Evolutionary conservation across 2,329 filamentous ascomycete genomes (phyloP).

Genomic region (Scytalidium lignicola): DNA sequence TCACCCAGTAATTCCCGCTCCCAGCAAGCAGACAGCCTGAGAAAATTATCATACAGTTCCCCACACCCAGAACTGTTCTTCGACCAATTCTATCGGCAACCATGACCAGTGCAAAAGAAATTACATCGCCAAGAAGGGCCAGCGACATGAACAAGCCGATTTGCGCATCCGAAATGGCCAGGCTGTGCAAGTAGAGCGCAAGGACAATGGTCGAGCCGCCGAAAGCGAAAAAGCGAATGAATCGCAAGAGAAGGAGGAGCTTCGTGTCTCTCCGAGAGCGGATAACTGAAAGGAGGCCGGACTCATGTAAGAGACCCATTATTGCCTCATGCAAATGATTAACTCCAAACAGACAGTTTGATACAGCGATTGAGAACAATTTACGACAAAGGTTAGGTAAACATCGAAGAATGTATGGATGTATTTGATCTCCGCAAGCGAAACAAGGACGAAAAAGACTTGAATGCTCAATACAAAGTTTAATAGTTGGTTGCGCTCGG

Average conservation of each 20-base stretch:
- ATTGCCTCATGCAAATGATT: no score
- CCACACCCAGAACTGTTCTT: conserved; percentile 41
- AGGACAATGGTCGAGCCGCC: conserved; percentile 50
- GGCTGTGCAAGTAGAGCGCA: conserved; percentile 45
- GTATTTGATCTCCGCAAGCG: no score
- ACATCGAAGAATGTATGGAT: no score
- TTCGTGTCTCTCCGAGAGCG: conserved; percentile 38
- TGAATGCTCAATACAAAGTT: no score
- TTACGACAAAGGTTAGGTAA: no score
- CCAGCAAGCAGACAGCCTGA: conserved; percentile 49
- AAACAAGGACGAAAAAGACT: no score
- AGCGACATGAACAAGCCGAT: conserved; percentile 60
- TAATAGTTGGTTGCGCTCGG: no score
- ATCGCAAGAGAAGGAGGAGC: conserved; percentile 49
- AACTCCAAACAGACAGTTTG: no score
- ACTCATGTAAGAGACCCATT: conserved; percentile 24
- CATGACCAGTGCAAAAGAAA: conserved; percentile 51
- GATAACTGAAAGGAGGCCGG: conserved; percentile 32
- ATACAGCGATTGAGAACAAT: no score
- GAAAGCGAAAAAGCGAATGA: conserved; percentile 56
- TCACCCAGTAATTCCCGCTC: conserved; percentile 46
- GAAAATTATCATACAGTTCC: conserved; percentile 45
- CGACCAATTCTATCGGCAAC: conserved; percentile 51
- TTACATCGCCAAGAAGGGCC: conserved; percentile 51
- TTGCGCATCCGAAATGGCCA: conserved; percentile 41